Evolutionary conservation across 73 alveolate genomes (phyloP).

Genomic region (Vitrella brassicaformis): DNA sequence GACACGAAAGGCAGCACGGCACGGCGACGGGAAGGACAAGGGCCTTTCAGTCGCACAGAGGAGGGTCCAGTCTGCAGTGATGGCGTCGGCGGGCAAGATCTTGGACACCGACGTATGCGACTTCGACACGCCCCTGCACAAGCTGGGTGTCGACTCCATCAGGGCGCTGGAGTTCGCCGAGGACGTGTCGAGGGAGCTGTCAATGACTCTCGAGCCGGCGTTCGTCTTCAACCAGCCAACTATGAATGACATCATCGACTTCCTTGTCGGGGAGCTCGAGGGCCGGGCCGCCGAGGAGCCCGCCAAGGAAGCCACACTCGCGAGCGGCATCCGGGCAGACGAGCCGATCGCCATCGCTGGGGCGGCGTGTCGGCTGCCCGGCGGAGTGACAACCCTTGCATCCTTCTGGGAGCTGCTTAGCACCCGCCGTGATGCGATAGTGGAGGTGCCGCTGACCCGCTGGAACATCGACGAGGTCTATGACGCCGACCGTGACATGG

Average conservation of each 20-base stretch:
- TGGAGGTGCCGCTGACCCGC: slow-evolving; percentile 29
- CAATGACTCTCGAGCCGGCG: slow-evolving; percentile 6
- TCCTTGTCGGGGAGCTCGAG: background rate
- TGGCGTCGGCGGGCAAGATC: background rate
- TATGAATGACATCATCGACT: slow-evolving; percentile 24
- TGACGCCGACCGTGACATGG: slow-evolving; percentile 29
- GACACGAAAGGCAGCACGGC: no score
- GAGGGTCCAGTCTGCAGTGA: background rate
- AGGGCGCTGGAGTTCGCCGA: background rate
- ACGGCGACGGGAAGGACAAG: no score
- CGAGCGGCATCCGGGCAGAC: background rate
- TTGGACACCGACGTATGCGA: background rate
- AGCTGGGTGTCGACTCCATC: background rate
- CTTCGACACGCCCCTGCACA: background rate
- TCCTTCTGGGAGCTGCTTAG: background rate
- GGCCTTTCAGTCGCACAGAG: background rate
- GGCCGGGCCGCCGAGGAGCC: background rate
- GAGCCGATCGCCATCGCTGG: background rate
- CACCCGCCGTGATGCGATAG: slow-evolving; percentile 13
- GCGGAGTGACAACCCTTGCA: background rate
- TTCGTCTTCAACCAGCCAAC: slow-evolving; percentile 31
- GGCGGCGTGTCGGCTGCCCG: background rate
- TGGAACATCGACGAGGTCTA: slow-evolving; percentile 30
- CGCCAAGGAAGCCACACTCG: background rate
- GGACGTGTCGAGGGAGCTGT: background rate